phyloP scores from a whole-genome alignment of 2,329 filamentous ascomycete species.

The Scolecobasidium constrictum region DNA sequence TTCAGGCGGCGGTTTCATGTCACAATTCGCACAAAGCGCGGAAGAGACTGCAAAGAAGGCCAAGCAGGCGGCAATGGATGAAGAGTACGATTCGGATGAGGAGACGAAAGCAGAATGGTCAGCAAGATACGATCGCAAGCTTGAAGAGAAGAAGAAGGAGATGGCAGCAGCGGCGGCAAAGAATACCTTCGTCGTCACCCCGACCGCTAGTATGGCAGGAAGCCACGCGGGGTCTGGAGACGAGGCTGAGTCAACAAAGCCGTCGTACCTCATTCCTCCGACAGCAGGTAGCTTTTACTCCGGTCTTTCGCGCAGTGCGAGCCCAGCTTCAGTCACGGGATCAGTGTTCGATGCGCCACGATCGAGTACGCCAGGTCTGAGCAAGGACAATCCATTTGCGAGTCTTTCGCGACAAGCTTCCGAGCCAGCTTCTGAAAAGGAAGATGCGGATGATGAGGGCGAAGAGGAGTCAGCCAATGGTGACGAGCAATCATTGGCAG shows the following conservation, averaged over 20 bases:
- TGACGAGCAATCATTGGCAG: constrained; percentile 5
- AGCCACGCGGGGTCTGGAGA: not conserved
- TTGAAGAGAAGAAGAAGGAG: constrained; percentile 19
- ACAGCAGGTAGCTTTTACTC: constrained; percentile 3
- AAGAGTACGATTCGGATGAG: constrained; percentile 25
- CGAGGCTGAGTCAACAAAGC: constrained; percentile 1
- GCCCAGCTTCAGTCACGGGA: constrained; percentile 4
- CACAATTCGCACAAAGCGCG: constrained; percentile 4
- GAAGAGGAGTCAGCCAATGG: constrained; percentile 18
- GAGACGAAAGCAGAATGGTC: constrained; percentile 24
- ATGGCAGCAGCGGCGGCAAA: constrained; percentile 18
- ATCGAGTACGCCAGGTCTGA: not conserved
- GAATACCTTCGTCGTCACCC: not conserved
- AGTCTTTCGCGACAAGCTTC: not conserved
- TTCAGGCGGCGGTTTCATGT: not conserved
- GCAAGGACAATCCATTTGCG: constrained; percentile 7
- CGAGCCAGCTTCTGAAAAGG: constrained; percentile 17
- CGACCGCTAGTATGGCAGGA: not conserved
- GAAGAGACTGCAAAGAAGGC: constrained; percentile 17
- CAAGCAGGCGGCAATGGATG: constrained; percentile 23
- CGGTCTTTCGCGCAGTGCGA: constrained; percentile 3
- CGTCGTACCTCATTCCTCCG: constrained; percentile 3
- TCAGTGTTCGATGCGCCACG: constrained; percentile 6
- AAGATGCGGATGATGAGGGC: constrained; percentile 19
- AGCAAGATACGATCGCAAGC: constrained; percentile 20